A percentile compares a stretch with the other conserved stretches of the same genome.
These are phyloP conservation scores for Cryphonectria parasitica DNA, from an alignment of 2,329 filamentous ascomycete species.

Conservation along the genomic window DNA sequence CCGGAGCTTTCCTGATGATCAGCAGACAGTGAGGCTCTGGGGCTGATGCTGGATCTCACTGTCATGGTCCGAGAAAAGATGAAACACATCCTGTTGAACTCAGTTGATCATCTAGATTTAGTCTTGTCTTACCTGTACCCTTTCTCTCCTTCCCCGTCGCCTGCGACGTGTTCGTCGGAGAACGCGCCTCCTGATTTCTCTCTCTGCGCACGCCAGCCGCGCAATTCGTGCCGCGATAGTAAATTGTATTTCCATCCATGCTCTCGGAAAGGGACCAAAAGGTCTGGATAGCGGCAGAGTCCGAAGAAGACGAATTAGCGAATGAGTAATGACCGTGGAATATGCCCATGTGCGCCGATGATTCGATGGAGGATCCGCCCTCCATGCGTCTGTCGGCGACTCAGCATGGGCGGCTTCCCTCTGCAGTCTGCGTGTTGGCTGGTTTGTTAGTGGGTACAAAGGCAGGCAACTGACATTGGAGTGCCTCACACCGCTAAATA, in stretches of 20 bases:
- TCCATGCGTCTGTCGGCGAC: not conserved
- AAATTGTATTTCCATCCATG: not conserved
- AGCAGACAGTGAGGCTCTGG: slow-evolving; percentile 10
- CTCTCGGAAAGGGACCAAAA: not conserved
- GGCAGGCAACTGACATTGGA: slow-evolving; percentile 1
- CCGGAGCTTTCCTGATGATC: slow-evolving; percentile 6
- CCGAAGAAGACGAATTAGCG: slow-evolving; percentile 21
- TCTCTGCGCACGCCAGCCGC: slow-evolving; percentile 4
- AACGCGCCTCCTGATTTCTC: not conserved
- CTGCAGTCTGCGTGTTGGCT: not conserved
- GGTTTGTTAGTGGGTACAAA: slow-evolving; percentile 20
- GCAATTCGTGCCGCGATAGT: not conserved
- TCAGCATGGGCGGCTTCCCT: slow-evolving; percentile 7
- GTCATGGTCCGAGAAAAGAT: slow-evolving; percentile 12
- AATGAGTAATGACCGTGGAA: slow-evolving; percentile 17
- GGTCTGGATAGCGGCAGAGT: not conserved
- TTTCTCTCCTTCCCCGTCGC: not conserved
- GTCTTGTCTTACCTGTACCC: not conserved
- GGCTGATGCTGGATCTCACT: slow-evolving; percentile 14
- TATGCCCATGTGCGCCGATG: slow-evolving; percentile 9
- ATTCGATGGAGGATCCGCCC: slow-evolving; percentile 4
- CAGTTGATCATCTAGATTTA: slow-evolving; percentile 1
- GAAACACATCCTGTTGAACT: slow-evolving; percentile 20
- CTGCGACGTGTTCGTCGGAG: not conserved
- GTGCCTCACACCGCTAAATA: slow-evolving; percentile 10